Evolutionary conservation across 352 stramenopile genomes (phyloP).

Genomic region (Globisporangium sylvaticum): DNA sequence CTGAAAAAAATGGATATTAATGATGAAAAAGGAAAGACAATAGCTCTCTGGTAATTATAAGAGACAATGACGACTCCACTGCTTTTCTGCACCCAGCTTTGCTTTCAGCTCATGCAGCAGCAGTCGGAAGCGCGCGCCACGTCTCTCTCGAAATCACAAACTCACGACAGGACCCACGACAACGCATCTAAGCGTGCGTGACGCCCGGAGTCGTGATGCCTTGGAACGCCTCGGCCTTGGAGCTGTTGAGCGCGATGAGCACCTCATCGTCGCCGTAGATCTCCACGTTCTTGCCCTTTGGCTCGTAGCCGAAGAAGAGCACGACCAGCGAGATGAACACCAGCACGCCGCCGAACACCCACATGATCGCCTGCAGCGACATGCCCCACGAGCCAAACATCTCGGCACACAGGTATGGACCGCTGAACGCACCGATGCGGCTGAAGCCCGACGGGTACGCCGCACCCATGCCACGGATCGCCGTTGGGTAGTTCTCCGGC

Average conservation of each 20-base stretch:
- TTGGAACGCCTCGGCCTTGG: slow-evolving; percentile 6
- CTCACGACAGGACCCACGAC: background rate
- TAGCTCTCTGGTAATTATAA: background rate
- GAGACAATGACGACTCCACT: background rate
- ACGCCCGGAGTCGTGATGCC: slow-evolving; percentile 2
- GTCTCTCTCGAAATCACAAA: background rate
- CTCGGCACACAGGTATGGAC: slow-evolving; percentile 54
- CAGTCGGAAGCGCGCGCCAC: background rate
- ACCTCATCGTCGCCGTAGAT: slow-evolving; percentile 24
- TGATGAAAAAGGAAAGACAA: background rate
- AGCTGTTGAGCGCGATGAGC: background rate
- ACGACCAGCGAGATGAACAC: slow-evolving; percentile 48
- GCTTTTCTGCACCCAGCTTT: background rate
- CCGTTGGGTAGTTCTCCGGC: slow-evolving; percentile 70
- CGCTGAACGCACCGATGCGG: slow-evolving; percentile 60
- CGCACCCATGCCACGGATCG: slow-evolving; percentile 63
- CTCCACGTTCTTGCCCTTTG: slow-evolving; percentile 66
- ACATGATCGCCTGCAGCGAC: slow-evolving; percentile 64
- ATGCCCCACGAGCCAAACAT: slow-evolving; percentile 59
- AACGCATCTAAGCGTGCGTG: background rate
- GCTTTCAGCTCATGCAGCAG: background rate
- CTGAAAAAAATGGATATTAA: background rate
- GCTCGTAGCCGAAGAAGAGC: slow-evolving; percentile 62
- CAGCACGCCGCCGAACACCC: slow-evolving; percentile 62
- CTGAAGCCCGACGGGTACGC: slow-evolving; percentile 63